phyloP scores from a whole-genome alignment of 257 asterid genomes.

The Datura wrightii region DNA sequence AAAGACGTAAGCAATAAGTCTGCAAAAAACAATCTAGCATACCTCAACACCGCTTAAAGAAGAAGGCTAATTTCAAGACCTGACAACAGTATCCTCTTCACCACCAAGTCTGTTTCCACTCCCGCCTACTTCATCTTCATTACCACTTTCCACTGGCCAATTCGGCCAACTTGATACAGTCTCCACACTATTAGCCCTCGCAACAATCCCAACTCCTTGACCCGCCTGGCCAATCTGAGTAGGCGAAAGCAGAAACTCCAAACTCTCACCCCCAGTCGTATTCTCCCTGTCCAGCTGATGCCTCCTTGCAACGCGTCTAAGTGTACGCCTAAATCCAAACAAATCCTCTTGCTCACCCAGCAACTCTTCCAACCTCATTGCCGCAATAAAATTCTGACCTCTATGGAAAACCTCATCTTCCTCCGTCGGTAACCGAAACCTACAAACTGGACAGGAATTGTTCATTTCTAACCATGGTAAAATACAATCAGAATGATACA shows the following conservation, averaged over 20 bases:
- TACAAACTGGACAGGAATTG: constrained; percentile 88
- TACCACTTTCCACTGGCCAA: constrained; percentile 62
- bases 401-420: constrained; percentile 45
- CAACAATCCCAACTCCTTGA: constrained; percentile 63
- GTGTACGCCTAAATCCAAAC: constrained; percentile 56
- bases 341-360: constrained; percentile 58
- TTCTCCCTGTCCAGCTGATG: constrained; percentile 31
- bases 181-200: constrained; percentile 72
- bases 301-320: constrained; percentile 62
- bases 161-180: constrained; percentile 75
- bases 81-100: constrained; percentile 32
- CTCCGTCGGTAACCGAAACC: constrained; percentile 59
- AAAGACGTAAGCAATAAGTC: not conserved
- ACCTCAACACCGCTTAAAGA: constrained; percentile 24
- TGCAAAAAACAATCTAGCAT: constrained; percentile 24
- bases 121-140: constrained; percentile 49
- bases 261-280: constrained; percentile 47
- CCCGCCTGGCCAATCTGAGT: constrained; percentile 73
- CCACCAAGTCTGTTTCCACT: constrained; percentile 26
- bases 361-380: constrained; percentile 64
- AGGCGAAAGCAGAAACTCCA: constrained; percentile 64
- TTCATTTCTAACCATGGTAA: constrained; percentile 88
- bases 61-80: constrained; percentile 26
- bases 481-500: constrained; percentile 75
- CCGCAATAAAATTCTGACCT: constrained; percentile 47